Conservation (phyloP, 495 filamentous ascomycete genomes). For the Penicillium taxi region DNA sequence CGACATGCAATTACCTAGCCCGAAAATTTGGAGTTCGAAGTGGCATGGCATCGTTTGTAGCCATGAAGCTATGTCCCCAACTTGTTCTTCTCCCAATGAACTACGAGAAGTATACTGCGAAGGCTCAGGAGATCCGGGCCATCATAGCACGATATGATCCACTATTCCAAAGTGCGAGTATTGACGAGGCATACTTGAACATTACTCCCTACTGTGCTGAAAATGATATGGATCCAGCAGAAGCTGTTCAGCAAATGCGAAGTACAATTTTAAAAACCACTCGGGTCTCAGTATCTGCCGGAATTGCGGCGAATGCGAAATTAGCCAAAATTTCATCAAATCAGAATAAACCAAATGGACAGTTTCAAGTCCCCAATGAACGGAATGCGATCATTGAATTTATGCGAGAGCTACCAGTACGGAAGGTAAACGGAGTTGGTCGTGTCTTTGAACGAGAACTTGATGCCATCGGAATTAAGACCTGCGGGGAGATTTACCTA, state of each 20-base stretch:
- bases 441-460: conserved; percentile 92
- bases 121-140: conserved; percentile 79
- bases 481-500: conserved; percentile 79
- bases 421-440: conserved; percentile 91
- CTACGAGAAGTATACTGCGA: conserved; percentile 84
- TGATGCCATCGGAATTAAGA: conserved; percentile 76
- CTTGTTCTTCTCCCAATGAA: conserved; percentile 77
- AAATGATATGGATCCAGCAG: conserved; percentile 59
- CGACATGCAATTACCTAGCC: conserved; percentile 91
- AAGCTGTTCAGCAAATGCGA: conserved; percentile 68
- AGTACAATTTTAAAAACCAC: conserved; percentile 67
- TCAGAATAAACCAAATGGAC: conserved; percentile 92
- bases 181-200: conserved; percentile 95
- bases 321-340: conserved; percentile 94
- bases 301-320: conserved; percentile 87
- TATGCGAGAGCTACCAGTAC: conserved; percentile 71
- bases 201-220: conserved; percentile 78
- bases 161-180: conserved; percentile 83
- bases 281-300: conserved; percentile 84
- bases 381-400: conserved; percentile 70
- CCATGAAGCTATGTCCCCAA: conserved; percentile 85
- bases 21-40: conserved; percentile 83
- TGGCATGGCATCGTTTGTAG: conserved; percentile 94
- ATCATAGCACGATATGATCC: conserved; percentile 82
- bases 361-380: conserved; percentile 67